Percentiles rank a stretch among this genome's conserved stretches.
Conservation (phyloP, 176 grass and related monocot genomes). For the Raddia distichophylla region DNA sequence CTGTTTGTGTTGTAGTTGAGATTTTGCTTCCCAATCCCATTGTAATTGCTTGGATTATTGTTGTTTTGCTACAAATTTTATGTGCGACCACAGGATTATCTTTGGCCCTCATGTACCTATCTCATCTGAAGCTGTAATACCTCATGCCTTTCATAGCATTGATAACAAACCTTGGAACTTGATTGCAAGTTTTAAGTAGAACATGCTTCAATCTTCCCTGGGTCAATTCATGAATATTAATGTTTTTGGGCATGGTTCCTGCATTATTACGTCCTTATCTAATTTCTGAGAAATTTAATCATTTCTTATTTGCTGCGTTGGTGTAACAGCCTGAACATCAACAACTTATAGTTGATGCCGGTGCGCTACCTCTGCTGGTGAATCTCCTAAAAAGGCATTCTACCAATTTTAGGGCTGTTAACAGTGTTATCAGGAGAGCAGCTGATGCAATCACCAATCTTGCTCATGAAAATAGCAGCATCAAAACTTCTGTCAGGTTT, state of each 20-base stretch:
- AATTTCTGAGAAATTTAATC: constrained; percentile 23
- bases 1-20: background rate
- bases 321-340: constrained; percentile 95
- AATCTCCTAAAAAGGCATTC: constrained; percentile 81
- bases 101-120: background rate
- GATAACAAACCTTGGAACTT: constrained; percentile 15
- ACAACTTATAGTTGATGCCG: constrained; percentile 97
- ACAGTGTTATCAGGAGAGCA: constrained; percentile 96
- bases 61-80: background rate
- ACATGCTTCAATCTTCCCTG: constrained; percentile 18
- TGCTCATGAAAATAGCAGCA: constrained; percentile 99
- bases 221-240: background rate
- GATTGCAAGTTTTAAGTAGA: constrained; percentile 1
- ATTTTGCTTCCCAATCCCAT: constrained; percentile 20
- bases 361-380: constrained; percentile 89
- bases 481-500: constrained; percentile 96
- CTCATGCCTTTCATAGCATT: background rate
- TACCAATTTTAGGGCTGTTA: constrained; percentile 68
- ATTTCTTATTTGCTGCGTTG: constrained; percentile 27
- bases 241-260: constrained; percentile 14
- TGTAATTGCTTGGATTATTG: constrained; percentile 26
- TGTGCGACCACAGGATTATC: background rate
- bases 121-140: constrained; percentile 21
- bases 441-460: constrained; percentile 99
- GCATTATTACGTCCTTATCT: constrained; percentile 3